Evolutionary conservation across 2,329 filamentous ascomycete species (phyloP), one percentile per base, ranked within the genome.

Genomic region (Septoria linicola): DNA sequence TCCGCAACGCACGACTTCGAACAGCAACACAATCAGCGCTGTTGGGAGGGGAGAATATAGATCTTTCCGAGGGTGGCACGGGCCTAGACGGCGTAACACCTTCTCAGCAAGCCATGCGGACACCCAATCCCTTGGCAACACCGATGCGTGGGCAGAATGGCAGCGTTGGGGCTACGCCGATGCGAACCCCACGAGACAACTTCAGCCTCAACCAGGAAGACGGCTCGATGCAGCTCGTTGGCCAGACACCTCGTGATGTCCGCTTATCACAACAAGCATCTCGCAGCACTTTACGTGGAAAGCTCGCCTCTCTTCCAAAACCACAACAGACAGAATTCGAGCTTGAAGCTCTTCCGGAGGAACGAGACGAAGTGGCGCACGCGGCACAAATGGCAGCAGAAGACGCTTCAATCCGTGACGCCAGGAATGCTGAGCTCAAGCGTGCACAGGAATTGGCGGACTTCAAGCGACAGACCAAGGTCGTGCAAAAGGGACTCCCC

Each of bases 301-400:
- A 86, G 35, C 80, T 99, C n/a, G 81, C 89, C 3, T 83, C 88
- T 17, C 77, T 99, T 13, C 93, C 93, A 1, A 95, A 88, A 65
- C 93, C 93, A 0, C 96, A 95, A 66, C 89, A 96, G 65, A 87
- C 83, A 0, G 91, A 96, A 59, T 97, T 89, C 86, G 93, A 97
- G 61, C 82, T 97, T 39, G 92, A 96, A 67, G 59, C 59, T 30
- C 74, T 95, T 27, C 92, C 92, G 0, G 89, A 95, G 34, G 90
- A 96, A 58, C 79, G 87, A 57, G 75, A 80, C 55, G 88, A 93
- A 60, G 64, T 73, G 2, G 65, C 67, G 2, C 62, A 68, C 42
- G 68, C 69, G 2, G 74, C 78, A 37, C 77, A 84, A 44, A 65
- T 79, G 6, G 75, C 73, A n/a, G 80, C 81, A 63, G 83, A 86